Conservation (phyloP, 768 basidiomycete species). For the Coprinellus aureogranulatus region DNA sequence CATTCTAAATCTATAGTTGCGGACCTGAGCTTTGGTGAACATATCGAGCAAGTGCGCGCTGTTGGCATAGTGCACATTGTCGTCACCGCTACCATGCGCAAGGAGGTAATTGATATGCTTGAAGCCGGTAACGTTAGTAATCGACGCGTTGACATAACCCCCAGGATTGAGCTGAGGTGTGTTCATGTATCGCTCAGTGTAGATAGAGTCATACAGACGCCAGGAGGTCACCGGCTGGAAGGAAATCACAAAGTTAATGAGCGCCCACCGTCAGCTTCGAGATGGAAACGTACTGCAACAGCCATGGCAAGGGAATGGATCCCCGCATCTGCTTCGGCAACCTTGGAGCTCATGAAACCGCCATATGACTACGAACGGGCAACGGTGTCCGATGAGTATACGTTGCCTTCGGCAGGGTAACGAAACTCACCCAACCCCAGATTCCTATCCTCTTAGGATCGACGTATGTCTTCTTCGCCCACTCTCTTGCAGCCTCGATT, state of each 20-base stretch:
- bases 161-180: constrained; percentile 72
- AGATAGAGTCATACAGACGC: constrained; percentile 87
- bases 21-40: constrained; percentile 74
- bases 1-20: constrained; percentile 86
- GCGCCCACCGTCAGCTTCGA: background rate
- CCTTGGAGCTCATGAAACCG: constrained; percentile 93
- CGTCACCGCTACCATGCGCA: constrained; percentile 92
- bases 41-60: constrained; percentile 90
- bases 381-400: background rate
- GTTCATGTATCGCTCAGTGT: constrained; percentile 97
- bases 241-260: background rate
- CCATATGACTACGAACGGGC: constrained; percentile 72
- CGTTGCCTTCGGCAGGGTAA: background rate
- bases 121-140: constrained; percentile 88
- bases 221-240: constrained; percentile 79
- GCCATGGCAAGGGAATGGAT: constrained; percentile 90
- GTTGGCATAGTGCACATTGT: constrained; percentile 95
- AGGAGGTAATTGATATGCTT: constrained; percentile 75
- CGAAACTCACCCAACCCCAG: constrained; percentile 88
- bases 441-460: constrained; percentile 88
- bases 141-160: constrained; percentile 89
- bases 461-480: constrained; percentile 85
- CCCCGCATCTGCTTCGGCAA: constrained; percentile 85
- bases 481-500: constrained; percentile 79
- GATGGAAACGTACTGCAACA: constrained; percentile 64